Conservation (phyloP, 2,329 filamentous ascomycete genomes). For the Keithomyces neogunnii region DNA sequence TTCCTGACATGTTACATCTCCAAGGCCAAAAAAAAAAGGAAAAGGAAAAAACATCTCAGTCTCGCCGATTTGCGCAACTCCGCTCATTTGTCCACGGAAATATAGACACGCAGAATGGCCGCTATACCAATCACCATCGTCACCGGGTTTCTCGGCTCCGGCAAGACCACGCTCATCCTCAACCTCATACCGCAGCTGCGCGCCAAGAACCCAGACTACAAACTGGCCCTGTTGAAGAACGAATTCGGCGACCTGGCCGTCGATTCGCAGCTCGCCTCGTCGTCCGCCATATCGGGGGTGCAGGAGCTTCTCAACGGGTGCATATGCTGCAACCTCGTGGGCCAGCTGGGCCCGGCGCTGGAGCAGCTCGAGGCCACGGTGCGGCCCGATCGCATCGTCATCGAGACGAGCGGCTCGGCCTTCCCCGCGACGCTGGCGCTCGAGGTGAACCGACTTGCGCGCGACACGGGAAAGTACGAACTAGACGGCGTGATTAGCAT, state of each 20-base stretch:
- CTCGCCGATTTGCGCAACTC: background rate
- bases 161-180: conserved; percentile 92
- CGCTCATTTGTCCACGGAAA: too few relatives aligned
- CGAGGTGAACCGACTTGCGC: conserved; percentile 73
- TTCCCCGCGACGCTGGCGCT: conserved; percentile 85
- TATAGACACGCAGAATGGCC: conserved; percentile 34
- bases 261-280: conserved; percentile 83
- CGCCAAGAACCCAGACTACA: conserved; percentile 65
- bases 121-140: conserved; percentile 88
- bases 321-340: conserved; percentile 98
- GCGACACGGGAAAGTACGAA: conserved; percentile 60
- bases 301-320: conserved; percentile 93
- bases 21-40: background rate
- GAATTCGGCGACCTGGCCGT: conserved; percentile 94
- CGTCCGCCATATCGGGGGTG: conserved; percentile 76
- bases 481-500: conserved; percentile 86
- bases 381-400: conserved; percentile 74
- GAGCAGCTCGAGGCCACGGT: conserved; percentile 54
- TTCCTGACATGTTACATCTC: background rate
- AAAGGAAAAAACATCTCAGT: background rate
- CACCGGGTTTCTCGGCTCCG: conserved; percentile 91
- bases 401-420: conserved; percentile 86
- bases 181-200: conserved; percentile 86
- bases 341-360: conserved; percentile 76
- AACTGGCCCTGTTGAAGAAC: conserved; percentile 91